Conservation (phyloP, 2,329 filamentous ascomycete species). For the Chaetomium globosum region DNA sequence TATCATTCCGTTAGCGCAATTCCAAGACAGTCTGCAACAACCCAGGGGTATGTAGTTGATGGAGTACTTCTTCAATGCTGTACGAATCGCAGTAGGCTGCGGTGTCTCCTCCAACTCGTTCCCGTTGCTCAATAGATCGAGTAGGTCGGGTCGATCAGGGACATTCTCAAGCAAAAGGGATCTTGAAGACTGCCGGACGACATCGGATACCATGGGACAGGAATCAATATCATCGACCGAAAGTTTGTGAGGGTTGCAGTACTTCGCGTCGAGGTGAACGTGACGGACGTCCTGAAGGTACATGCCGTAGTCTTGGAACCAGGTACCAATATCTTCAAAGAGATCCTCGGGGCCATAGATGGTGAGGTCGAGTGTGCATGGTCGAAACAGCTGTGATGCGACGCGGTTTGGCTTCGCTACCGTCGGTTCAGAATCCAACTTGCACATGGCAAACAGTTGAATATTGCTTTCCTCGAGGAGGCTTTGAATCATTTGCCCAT, state of each 20-base stretch:
- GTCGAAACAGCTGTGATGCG: neutral
- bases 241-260: constrained; percentile 45
- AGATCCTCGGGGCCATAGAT: constrained; percentile 40
- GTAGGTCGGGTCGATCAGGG: constrained; percentile 7
- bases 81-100: constrained; percentile 9
- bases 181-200: constrained; percentile 12
- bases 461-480: constrained; percentile 11
- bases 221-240: constrained; percentile 30
- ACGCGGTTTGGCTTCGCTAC: constrained; percentile 5
- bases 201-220: constrained; percentile 14
- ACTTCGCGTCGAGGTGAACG: constrained; percentile 39
- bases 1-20: constrained; percentile 6
- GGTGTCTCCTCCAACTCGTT: neutral
- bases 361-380: constrained; percentile 33
- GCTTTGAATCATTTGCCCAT: constrained; percentile 14
- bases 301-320: constrained; percentile 40
- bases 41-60: neutral
- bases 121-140: constrained; percentile 2
- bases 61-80: constrained; percentile 12
- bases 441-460: constrained; percentile 10
- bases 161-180: constrained; percentile 7
- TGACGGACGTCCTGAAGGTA: constrained; percentile 44
- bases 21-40: neutral
- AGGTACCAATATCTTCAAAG: constrained; percentile 40
- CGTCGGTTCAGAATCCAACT: constrained; percentile 4